A percentile compares a stretch with the other conserved stretches of the same genome.
phyloP scores from a whole-genome alignment of 2,329 filamentous ascomycete species.

The Penicillium sp. region DNA sequence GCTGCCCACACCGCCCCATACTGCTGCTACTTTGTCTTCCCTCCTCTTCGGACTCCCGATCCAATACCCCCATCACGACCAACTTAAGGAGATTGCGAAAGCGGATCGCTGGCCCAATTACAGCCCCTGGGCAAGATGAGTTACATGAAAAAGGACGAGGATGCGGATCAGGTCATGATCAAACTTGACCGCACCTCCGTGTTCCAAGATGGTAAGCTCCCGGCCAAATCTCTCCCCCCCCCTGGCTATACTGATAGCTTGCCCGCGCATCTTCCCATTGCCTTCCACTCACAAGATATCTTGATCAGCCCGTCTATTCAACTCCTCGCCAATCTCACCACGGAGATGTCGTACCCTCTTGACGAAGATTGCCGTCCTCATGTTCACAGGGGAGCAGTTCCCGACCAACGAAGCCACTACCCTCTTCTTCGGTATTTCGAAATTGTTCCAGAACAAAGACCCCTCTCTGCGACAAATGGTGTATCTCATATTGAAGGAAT shows the following conservation, averaged over 20 bases:
- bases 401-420: slow-evolving; percentile 95
- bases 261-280: slow-evolving; percentile 11
- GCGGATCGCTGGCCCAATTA: slow-evolving; percentile 26
- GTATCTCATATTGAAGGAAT: slow-evolving; percentile 95
- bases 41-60: slow-evolving; percentile 15
- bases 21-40: slow-evolving; percentile 18
- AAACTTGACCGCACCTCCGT: slow-evolving; percentile 97
- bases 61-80: slow-evolving; percentile 23
- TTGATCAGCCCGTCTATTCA: slow-evolving; percentile 82
- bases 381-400: slow-evolving; percentile 96
- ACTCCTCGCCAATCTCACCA: slow-evolving; percentile 92
- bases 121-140: slow-evolving; percentile 58
- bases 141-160: slow-evolving; percentile 99
- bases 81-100: slow-evolving; percentile 16
- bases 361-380: slow-evolving; percentile 91
- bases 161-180: slow-evolving; percentile 86
- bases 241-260: slow-evolving; percentile 16
- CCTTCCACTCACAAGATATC: slow-evolving; percentile 10
- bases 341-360: slow-evolving; percentile 95
- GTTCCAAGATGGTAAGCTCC: slow-evolving; percentile 84
- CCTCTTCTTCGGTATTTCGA: slow-evolving; percentile 97
- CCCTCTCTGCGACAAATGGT: slow-evolving; percentile 97
- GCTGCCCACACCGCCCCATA: slow-evolving; percentile 20
- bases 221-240: slow-evolving; percentile 17
- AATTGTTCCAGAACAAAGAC: slow-evolving; percentile 99